A percentile compares a stretch with the other conserved stretches of the same genome.
These are phyloP conservation scores for Digitaria exilis DNA, from an alignment of 202 grass and related monocot species.

Conservation along the genomic window DNA sequence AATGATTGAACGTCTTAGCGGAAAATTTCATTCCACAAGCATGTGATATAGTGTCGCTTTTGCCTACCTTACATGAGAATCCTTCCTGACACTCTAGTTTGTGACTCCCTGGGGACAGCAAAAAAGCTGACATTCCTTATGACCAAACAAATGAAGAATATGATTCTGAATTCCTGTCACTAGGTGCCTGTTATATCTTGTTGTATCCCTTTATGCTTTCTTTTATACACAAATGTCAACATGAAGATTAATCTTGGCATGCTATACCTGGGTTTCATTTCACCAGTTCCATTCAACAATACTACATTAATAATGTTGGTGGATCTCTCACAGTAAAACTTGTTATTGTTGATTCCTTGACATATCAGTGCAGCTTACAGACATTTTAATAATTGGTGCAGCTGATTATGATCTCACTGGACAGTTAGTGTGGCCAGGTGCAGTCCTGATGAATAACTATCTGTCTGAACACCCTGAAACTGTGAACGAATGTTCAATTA, in stretches of 20 bases:
- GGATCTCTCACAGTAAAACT: conserved; percentile 3
- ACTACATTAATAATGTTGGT: conserved; percentile 22
- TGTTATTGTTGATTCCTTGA: conserved; percentile 6
- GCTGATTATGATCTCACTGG: conserved; percentile 98
- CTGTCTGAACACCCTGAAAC: conserved; percentile 77
- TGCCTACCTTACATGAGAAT: conserved; percentile 28
- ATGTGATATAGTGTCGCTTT: conserved; percentile 40
- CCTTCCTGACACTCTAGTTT: conserved; percentile 26
- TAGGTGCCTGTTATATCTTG: neutral
- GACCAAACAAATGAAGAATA: conserved; percentile 17
- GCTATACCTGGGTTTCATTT: conserved; percentile 9
- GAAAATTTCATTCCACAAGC: conserved; percentile 39
- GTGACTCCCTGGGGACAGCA: neutral
- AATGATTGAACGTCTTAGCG: conserved; percentile 10
- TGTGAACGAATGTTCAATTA: conserved; percentile 62
- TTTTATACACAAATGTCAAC: neutral
- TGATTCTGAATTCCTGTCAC: neutral
- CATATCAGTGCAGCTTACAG: conserved; percentile 4
- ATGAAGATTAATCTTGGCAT: conserved; percentile 1
- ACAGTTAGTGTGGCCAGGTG: conserved; percentile 96
- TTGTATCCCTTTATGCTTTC: neutral
- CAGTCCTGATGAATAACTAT: conserved; percentile 87
- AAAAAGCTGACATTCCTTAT: conserved; percentile 30
- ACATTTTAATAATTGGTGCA: conserved; percentile 52
- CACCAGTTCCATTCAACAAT: neutral